Percentiles rank a stretch among this genome's conserved stretches.
Conservation (phyloP, 2,329 filamentous ascomycete genomes). For the Diplodia sapinea region DNA sequence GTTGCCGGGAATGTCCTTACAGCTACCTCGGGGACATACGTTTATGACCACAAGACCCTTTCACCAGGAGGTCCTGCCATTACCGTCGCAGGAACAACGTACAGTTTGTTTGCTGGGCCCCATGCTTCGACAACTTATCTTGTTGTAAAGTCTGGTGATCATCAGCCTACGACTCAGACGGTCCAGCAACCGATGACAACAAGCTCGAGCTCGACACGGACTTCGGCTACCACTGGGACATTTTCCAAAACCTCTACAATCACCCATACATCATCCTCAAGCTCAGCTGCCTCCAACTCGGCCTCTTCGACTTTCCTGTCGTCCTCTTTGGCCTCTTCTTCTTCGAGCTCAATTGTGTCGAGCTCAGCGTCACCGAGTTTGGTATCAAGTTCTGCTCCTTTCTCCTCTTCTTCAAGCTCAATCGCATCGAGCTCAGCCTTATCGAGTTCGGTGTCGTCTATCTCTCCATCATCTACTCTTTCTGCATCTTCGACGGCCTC, state of each 20-base stretch:
- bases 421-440: not conserved
- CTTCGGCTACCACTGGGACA: not conserved
- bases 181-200: not conserved
- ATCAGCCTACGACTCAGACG: not conserved
- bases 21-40: not conserved
- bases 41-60: not conserved
- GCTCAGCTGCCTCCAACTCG: not conserved
- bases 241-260: not conserved
- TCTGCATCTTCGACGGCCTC: slow-evolving; percentile 4
- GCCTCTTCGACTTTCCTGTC: not conserved
- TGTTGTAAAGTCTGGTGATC: slow-evolving; percentile 1
- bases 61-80: not conserved
- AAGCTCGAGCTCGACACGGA: not conserved
- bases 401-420: not conserved
- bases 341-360: not conserved
- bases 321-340: not conserved
- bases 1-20: slow-evolving; percentile 1
- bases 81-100: slow-evolving; percentile 12
- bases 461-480: not conserved
- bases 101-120: not conserved
- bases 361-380: not conserved
- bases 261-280: not conserved
- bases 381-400: not conserved
- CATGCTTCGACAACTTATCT: slow-evolving; percentile 15
- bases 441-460: not conserved